Conservation (phyloP, 345 rosid genomes). For the Gossypium longicalyx region DNA sequence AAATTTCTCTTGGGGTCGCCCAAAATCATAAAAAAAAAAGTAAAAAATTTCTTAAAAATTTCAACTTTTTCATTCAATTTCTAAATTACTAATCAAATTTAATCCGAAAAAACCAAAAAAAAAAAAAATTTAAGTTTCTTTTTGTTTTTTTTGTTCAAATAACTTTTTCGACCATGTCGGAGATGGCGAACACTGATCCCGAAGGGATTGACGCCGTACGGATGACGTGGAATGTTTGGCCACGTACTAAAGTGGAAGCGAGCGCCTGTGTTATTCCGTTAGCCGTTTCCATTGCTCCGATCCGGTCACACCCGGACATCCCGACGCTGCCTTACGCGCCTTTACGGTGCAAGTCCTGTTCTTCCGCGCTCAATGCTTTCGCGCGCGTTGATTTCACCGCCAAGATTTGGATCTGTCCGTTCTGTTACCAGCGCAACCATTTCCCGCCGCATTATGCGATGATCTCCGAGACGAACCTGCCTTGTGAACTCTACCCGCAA, state of each 20-base stretch:
- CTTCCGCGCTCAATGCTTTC: constrained; percentile 61
- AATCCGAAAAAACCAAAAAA: neutral
- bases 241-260: constrained; percentile 92
- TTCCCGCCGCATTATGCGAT: constrained; percentile 73
- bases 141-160: neutral
- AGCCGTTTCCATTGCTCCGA: constrained; percentile 81
- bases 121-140: no score
- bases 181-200: constrained; percentile 74
- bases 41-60: neutral
- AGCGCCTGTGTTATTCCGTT: constrained; percentile 96
- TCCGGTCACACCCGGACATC: constrained; percentile 71
- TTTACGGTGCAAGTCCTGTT: constrained; percentile 67
- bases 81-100: neutral
- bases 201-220: constrained; percentile 97
- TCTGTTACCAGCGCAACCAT: constrained; percentile 73
- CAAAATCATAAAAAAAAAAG: neutral
- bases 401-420: constrained; percentile 98
- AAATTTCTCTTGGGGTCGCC: constrained; percentile 24
- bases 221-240: constrained; percentile 98
- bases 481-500: constrained; percentile 87
- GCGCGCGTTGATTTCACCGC: constrained; percentile 75
- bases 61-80: neutral
- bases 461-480: constrained; percentile 86
- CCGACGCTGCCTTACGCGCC: constrained; percentile 85
- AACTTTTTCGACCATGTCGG: constrained; percentile 47